Base-by-base conservation (phyloP, 257 asterid species). In the Petrea volubilis region DNA sequence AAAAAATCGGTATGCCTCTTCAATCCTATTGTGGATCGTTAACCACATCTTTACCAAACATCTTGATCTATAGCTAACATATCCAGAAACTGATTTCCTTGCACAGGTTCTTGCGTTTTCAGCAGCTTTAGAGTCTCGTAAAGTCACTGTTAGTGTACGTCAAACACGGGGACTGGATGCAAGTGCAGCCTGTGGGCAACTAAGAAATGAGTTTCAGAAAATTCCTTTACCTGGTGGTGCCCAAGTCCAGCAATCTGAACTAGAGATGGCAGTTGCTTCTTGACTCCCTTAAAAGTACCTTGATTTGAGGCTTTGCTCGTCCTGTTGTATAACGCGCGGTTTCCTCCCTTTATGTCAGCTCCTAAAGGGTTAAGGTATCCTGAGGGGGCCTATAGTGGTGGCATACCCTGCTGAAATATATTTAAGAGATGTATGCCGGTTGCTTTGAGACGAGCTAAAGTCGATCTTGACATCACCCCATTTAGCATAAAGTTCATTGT, bases 101-200 rank as follows among this genome's bases (percentile, higher is more conserved):
- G 57, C 40, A 62, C 87, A 94, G 97, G 50, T 91, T 82, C 73
- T 67, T 78, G 99, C 96, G 52, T 94, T 94, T 81, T 82, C 88
- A 2, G 78, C 87, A 58, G 90, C 97, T 79, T 79, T 94, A 1
- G 99, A 91, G 84, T 76, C 97, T 25, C 95, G 80, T 60, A 94
- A 86, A 74, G 58, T 94, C 67, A 94, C 99, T 10, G 93, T 82
- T 20, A 94, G 97, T 59, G 88, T 89, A 11, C 92, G 99, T 18
- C 96, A 83, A 83, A 94, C 99, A 4, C 84, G 97, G 64, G 98
- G 99, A 71, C 82, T 91, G 75, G 97, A 94, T 85, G 99, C 97
- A 70, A 83, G 88, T 69, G 98, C 97, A 61, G 97, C 98, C 51
- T 94, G 98, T 80, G 98, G 98, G 47, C 98, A 94, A 74, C 90